These are phyloP conservation scores for Loxodes magnus DNA, from an alignment of 73 alveolate species.

Conservation along the genomic window DNA sequence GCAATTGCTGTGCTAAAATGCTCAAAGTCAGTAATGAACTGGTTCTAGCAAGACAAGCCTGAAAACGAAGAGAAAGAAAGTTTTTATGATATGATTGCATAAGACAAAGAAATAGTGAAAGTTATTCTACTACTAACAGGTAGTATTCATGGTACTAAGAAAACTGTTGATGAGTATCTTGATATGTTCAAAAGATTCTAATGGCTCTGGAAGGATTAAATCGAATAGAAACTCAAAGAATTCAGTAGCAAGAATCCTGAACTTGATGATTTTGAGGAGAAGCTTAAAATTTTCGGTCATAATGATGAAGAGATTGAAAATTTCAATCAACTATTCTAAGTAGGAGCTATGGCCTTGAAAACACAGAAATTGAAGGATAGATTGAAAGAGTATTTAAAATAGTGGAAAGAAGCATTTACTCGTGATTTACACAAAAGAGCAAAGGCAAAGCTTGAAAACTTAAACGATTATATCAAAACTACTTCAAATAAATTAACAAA, in stretches of 20 bases:
- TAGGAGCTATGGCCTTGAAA: conserved; percentile 93
- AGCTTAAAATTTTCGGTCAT: conserved; percentile 8
- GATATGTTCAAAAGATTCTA: conserved; percentile 90
- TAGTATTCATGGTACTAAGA: conserved; percentile 92
- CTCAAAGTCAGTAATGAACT: conserved; percentile 88
- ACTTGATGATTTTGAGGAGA: conserved; percentile 95
- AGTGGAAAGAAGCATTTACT: conserved; percentile 71
- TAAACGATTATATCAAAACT: conserved; percentile 11
- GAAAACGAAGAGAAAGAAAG: conserved; percentile 88
- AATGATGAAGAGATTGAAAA: conserved; percentile 82
- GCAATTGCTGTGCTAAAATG: conserved; percentile 98
- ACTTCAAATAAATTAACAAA: conserved; percentile 27
- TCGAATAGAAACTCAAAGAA: conserved; percentile 85
- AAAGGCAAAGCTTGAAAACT: conserved; percentile 64
- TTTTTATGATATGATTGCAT: conserved; percentile 99
- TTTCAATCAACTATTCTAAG: conserved; percentile 48
- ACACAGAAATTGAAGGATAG: conserved; percentile 59
- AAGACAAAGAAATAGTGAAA: conserved; percentile 99
- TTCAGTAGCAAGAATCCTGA: conserved; percentile 91
- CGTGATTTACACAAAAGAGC: conserved; percentile 93
- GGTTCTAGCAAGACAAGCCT: conserved; percentile 85
- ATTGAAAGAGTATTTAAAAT: conserved; percentile 31
- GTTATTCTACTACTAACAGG: conserved; percentile 99
- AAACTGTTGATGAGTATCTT: conserved; percentile 70
- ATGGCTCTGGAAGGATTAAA: conserved; percentile 97